phyloP scores from a whole-genome alignment of 2,329 filamentous ascomycete species.

The Nemania sp. region DNA sequence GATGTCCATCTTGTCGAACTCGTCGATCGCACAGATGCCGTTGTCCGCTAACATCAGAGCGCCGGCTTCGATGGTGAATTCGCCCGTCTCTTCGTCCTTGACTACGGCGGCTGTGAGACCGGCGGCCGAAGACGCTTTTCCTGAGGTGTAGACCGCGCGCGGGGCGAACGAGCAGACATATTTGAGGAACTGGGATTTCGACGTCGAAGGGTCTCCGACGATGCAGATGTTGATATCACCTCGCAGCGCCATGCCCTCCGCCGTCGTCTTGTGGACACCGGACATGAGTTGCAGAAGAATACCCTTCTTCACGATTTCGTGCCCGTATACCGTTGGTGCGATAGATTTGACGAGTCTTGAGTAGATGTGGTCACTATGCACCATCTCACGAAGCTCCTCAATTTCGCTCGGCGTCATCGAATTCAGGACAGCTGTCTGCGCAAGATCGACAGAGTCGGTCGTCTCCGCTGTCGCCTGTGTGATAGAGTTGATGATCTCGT shows the following conservation, averaged over 20 bases:
- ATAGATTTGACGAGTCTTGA: constrained; percentile 89
- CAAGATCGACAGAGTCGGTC: constrained; percentile 75
- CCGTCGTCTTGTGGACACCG: constrained; percentile 89
- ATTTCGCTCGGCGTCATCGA: constrained; percentile 87
- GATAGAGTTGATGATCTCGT: constrained; percentile 82
- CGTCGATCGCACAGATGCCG: constrained; percentile 96
- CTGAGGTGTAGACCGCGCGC: constrained; percentile 94
- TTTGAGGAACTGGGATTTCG: constrained; percentile 97
- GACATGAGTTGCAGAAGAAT: constrained; percentile 91
- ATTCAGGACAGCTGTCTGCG: constrained; percentile 83
- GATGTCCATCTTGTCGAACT: constrained; percentile 99
- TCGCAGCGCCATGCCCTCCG: constrained; percentile 92
- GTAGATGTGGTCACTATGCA: constrained; percentile 95
- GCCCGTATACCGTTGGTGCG: constrained; percentile 95
- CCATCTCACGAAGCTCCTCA: constrained; percentile 87
- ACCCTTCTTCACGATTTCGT: constrained; percentile 97
- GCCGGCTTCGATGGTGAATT: constrained; percentile 98
- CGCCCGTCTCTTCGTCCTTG: constrained; percentile 97
- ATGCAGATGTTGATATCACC: constrained; percentile 99
- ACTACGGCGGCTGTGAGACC: constrained; percentile 96
- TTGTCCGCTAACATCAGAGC: constrained; percentile 97
- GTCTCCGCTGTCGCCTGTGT: constrained; percentile 74
- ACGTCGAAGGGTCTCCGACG: constrained; percentile 94
- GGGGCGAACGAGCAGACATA: constrained; percentile 98
- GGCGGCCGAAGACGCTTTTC: constrained; percentile 94